Base-by-base conservation (phyloP, 2,329 filamentous ascomycete species). In the Xylariaceae sp. region DNA sequence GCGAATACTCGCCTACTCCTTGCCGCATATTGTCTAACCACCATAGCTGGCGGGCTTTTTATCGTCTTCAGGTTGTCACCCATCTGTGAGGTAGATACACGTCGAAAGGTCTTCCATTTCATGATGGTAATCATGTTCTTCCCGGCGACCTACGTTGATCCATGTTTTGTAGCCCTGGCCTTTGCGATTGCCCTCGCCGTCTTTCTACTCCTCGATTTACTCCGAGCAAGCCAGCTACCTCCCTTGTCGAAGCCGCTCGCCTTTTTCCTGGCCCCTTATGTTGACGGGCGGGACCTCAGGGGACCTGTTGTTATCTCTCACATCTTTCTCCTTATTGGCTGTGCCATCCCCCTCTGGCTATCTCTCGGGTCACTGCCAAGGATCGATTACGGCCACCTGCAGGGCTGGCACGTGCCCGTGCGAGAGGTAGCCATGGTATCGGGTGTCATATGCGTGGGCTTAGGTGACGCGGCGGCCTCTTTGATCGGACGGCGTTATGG, bases 71-170 rank as follows among this genome's bases (percentile, higher is more conserved):
- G 79, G 42, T 80, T 95, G 39, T 88, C 87, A 41, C 76, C 84
- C 2, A 76, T 89, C 48, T 91, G 88, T 62, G 91, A 96, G 72
- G 92, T 99, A 46, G 94, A 99, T 72, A 99, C 94, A 1, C 83
- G 94, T 48, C 85, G 94, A 49, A 99, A 99, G 71, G 89, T 97
- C 29, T 99, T 99, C 70, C 94, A 99, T 71, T 95, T 95, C 63
- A 96, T 92, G 80, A 97, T 97, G 88, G 92, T 97, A 6, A 84
- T 85, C 53, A 96, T 99, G 89, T 86, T 99, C 53, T 78, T 97
- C 1, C 91, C 94, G 0, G 84, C 89, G 1, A 88, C 87, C 2
- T 96, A 85, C 68, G 74, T 97, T 60, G 94, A 99, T 69, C 92
- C 94, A 0, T 79, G 86, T 41, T 97, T 89, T 70, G 85, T 86